Base-by-base conservation (phyloP, 2,329 filamentous ascomycete genomes). In the Ceratocystis eucalypticola region DNA sequence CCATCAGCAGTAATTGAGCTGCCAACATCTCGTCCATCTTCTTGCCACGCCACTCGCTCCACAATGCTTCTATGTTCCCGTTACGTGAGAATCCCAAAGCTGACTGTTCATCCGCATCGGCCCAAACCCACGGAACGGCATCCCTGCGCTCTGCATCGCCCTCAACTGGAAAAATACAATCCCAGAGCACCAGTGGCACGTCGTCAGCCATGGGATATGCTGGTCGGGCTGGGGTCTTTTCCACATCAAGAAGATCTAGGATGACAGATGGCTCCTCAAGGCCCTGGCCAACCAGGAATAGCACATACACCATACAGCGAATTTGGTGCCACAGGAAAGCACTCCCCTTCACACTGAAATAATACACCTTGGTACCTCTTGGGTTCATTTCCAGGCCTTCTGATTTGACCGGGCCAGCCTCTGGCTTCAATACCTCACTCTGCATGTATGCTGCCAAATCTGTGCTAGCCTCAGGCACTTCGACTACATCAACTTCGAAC, bases 301-400 rank as follows among this genome's bases (percentile, higher is more conserved):
- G 79, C 5, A 97, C 80, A 17, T 87, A 84, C n/a, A 95, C 86
- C 84, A 99, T 92, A 77, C 93, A 90, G 28, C 94, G 86, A 70
- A 99, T 95, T 77, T 99, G 94, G 77, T 99, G 94, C 94, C 94
- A 99, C 61, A 99, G 78, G 75, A 99, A 99, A 1, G 92, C 94
- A 6, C 88, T 91, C 22, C 94, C 94, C 70, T 92, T 85, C 50
- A 99, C 85, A 67, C 88, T 87, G 75, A 99, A 95, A 69, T 88
- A 87, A 77, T 95, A 97, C 15, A 96, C 82, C 72, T 90, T 89
- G 5, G 85, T 81, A 64, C 68, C 20, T 65, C 46, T 30, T 68
- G 44, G 66, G 44, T 30, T 64, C 57, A 68, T 69, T 10, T 59
- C 63, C 15, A 67, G 45, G 8, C 28, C 8, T 10, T 30, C 12